Conservation (phyloP, 1,284 basidiomycete species). For the Trametes polyzona region DNA sequence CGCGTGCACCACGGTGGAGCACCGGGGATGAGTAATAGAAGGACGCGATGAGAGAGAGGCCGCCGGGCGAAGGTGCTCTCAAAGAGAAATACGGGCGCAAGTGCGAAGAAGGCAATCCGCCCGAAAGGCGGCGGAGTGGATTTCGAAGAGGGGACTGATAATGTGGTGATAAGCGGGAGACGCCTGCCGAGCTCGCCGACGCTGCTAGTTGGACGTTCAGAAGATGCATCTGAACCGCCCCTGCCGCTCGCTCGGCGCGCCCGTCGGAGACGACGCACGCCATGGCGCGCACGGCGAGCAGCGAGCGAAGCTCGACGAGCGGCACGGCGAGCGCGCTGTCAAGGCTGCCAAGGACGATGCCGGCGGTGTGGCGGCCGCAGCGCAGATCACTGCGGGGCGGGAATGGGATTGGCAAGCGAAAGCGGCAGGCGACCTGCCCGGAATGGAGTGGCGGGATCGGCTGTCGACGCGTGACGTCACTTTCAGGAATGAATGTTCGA, state of each 20-base stretch:
- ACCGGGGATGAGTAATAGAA: constrained; percentile 1
- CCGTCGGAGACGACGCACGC: background rate
- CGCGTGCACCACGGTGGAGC: background rate
- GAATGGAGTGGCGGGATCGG: constrained; percentile 2
- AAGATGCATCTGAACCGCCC: constrained; percentile 9
- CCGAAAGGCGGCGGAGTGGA: constrained; percentile 3
- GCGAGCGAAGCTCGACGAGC: too few relatives aligned
- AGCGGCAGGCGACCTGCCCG: constrained; percentile 14
- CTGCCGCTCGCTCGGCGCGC: too few relatives aligned
- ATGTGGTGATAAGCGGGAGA: constrained; percentile 21
- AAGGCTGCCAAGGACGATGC: background rate
- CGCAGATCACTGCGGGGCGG: background rate
- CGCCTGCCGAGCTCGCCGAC: constrained; percentile 10
- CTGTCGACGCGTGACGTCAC: constrained; percentile 27
- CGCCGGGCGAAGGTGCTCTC: background rate
- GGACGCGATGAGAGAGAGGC: background rate
- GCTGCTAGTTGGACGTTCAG: too few relatives aligned
- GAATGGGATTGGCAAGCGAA: constrained; percentile 1
- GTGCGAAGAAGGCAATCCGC: constrained; percentile 20
- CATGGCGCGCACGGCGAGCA: background rate
- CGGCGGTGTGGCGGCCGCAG: background rate
- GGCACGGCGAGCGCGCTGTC: too few relatives aligned
- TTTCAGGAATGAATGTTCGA: background rate
- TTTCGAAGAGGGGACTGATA: constrained; percentile 29
- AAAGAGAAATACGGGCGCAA: background rate